Conservation (phyloP, 2,329 filamentous ascomycete species). For the Colletotrichum nymphaeae region DNA sequence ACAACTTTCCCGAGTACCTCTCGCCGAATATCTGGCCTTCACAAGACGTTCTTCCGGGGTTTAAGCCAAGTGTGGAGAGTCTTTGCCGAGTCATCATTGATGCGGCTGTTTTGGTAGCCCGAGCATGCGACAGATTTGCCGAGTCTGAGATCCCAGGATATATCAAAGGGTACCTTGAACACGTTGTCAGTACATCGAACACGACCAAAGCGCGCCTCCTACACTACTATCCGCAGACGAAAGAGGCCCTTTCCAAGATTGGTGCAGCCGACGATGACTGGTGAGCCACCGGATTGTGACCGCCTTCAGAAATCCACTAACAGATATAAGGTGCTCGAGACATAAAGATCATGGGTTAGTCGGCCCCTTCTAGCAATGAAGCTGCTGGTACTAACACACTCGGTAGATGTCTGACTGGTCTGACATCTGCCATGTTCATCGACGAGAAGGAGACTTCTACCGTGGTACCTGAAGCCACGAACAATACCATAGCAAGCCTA, state of each 20-base stretch:
- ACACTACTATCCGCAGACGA: conserved; percentile 84
- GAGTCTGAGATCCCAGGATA: conserved; percentile 83
- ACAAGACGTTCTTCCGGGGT: conserved; percentile 76
- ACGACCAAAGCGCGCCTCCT: conserved; percentile 92
- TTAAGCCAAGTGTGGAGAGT: conserved; percentile 76
- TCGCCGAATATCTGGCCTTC: conserved; percentile 90
- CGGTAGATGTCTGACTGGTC: conserved; percentile 84
- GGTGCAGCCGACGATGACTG: conserved; percentile 80
- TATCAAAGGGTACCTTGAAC: conserved; percentile 82
- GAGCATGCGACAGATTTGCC: conserved; percentile 90
- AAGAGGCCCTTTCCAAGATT: conserved; percentile 31
- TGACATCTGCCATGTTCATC: conserved; percentile 96
- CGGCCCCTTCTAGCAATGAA: background rate
- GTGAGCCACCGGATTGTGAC: conserved; percentile 67
- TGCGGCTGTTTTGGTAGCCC: conserved; percentile 86
- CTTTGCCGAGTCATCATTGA: conserved; percentile 90
- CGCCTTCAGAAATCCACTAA: background rate
- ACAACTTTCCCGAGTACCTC: conserved; percentile 87
- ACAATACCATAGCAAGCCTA: conserved; percentile 44
- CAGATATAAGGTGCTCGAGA: background rate
- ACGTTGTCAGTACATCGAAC: conserved; percentile 84
- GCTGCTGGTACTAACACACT: conserved; percentile 49
- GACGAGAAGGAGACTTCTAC: conserved; percentile 71
- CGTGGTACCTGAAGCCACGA: conserved; percentile 45
- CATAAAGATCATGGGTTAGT: background rate